Evolutionary conservation across 2,329 filamentous ascomycete species (phyloP), one percentile per base, ranked within the genome.

Genomic region (Calonectria crousiana): DNA sequence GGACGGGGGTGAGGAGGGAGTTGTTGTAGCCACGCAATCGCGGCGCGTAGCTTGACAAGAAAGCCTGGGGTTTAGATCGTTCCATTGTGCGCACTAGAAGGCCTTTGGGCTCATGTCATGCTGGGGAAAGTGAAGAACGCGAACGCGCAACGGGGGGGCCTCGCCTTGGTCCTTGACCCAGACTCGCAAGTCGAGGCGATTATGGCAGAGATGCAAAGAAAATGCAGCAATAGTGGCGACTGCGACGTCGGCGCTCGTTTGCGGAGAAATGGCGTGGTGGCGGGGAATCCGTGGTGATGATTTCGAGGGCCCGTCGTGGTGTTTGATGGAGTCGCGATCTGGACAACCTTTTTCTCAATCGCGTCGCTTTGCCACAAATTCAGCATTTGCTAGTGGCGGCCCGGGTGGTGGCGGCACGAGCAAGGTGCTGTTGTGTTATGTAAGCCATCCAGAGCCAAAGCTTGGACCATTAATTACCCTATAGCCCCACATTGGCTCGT

Each of bases 11-110:
- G 75, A 98, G 91, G 70, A 98, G 92, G 47, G 96, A 95, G 87
- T 98, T 98, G 84, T 94, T 95, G 87, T 97, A 98, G 77, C 93
- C 92, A 83, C 96, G 95, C 82, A 98, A 87, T 82, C 96, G 94
- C 76, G 96, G 95, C 85, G 96, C 95, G 87, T 98, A 98, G 83
- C 93, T 95, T 71, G 95, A 96, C 80, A 97, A 92, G 83, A 98
- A 97, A 53, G 95, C 95, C 87, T 98, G 95, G 62, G 95, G 95
- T 80, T 87, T 86, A 78, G 84, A 84, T 83, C 86, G 86, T 80
- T 89, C 88, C 89, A 91, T 91, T 75, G 78, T 85, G 78, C 72
- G 68, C 62, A 70, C 70, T 68, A 74, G 69, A 71, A 69, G 71
- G 75, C 75, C 77, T 76, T 71, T 69, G 71, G 56, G 79, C 76